Percentiles rank a stretch among this genome's conserved stretches.
phyloP scores from a whole-genome alignment of 2,329 filamentous ascomycete species.

The Fulvia fulva region DNA sequence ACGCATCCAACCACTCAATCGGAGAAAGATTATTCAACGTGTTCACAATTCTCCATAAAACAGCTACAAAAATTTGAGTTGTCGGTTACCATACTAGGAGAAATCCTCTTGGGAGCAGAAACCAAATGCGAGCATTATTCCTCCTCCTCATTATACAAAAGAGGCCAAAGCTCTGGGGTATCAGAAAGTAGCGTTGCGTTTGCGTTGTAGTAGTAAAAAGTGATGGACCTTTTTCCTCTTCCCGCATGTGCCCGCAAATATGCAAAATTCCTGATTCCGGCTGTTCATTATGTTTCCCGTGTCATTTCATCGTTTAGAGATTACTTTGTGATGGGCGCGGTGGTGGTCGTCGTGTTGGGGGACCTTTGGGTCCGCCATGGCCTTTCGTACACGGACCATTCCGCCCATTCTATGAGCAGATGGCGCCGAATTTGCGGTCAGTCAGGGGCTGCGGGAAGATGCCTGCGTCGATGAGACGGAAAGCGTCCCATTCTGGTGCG shows the following conservation, averaged over 20 bases:
- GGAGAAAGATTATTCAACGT: not conserved
- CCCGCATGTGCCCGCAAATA: no score
- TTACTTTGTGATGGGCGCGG: not conserved
- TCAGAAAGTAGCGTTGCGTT: not conserved
- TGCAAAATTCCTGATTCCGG: not conserved
- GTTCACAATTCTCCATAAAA: not conserved
- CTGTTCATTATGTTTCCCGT: not conserved
- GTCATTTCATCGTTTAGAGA: not conserved
- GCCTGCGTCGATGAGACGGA: slow-evolving; percentile 47
- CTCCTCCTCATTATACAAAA: not conserved
- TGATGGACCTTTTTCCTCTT: no score
- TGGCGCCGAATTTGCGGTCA: slow-evolving; percentile 26
- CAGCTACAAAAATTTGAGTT: not conserved
- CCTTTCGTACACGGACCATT: not conserved
- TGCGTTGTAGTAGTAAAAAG: not conserved
- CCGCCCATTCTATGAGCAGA: slow-evolving; percentile 24
- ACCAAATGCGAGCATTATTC: no score
- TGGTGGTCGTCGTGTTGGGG: not conserved
- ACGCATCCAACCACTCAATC: not conserved
- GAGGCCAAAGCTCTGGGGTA: not conserved
- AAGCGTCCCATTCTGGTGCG: slow-evolving; percentile 51
- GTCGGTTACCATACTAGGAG: not conserved
- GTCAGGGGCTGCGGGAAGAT: slow-evolving; percentile 48
- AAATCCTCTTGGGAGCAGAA: no score
- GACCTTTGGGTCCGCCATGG: not conserved